Evolutionary conservation across 225 moss, liverwort and hornwort genomes (phyloP), one percentile per base, ranked within the genome.

Genomic region (Takakia lepidozioides): DNA sequence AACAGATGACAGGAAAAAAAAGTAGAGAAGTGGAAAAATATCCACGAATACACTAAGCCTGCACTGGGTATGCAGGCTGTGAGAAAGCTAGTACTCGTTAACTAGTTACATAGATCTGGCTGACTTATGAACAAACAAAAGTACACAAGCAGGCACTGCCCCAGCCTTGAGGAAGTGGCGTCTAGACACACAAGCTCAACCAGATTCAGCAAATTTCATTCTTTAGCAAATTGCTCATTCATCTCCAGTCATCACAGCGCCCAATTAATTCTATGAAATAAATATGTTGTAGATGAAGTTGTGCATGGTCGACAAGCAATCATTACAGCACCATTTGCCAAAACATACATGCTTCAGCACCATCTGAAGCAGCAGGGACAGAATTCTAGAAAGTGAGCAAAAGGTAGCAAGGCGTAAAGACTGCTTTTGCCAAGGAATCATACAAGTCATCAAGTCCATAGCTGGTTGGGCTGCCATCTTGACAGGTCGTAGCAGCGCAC

Each of bases 401-500:
- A 23, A 25, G 9, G 11, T 10, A 21, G 10, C 19, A 20, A 8
- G 45, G 21, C 21, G 14, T 3, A 46, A 19, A 22, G 3, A 10
- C 8, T 18, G 10, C 25, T 4, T 46, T 46, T 6, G 20, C 17
- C 37, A 9, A 43, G 35, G 49, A 49, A 57, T 59, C 61, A 28
- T 65, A 57, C 70, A 40, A 53, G 16, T 25, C 45, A 39, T 27
- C 13, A 52, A 46, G 47, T 51, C 61, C 86, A 56, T 65, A 64
- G 61, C 84, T 65, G 60, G 64, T 57, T 64, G 73, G 41, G 60
- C 70, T 38, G 71, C 45, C 41, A 58, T 72, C 65, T 57, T 82
- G 67, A 21, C 54, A 59, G 37, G 73, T 67, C 54, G 65, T 83
- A 37, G 65, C 73, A 44, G 66, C 75, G 62, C 60, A 65, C 9